Conservation (phyloP, 805 yeast species). For the Candida tibetensis region DNA sequence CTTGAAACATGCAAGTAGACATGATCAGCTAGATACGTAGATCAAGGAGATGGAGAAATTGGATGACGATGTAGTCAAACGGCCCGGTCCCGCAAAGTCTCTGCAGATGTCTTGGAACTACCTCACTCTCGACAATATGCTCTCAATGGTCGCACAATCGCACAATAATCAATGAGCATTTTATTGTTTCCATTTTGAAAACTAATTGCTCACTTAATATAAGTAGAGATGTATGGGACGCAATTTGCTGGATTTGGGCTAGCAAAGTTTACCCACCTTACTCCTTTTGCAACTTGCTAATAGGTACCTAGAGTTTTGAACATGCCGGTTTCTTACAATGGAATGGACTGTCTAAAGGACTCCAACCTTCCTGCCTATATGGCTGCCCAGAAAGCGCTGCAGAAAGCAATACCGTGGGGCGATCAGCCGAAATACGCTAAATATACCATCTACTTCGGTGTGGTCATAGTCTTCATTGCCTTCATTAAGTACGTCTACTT, state of each 20-base stretch:
- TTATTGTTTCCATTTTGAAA: neutral
- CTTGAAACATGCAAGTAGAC: too few relatives aligned
- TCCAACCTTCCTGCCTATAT: constrained; percentile 20
- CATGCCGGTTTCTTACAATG: constrained; percentile 25
- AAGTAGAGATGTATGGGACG: neutral
- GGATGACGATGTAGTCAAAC: too few relatives aligned
- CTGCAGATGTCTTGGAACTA: too few relatives aligned
- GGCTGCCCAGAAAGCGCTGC: constrained; percentile 22
- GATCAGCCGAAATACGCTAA: constrained; percentile 32
- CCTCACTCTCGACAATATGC: too few relatives aligned
- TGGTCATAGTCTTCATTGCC: constrained; percentile 33
- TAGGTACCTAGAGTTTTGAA: too few relatives aligned
- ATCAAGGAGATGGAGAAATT: too few relatives aligned
- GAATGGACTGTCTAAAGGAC: constrained; percentile 40
- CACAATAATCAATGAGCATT: neutral
- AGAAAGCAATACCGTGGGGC: constrained; percentile 27
- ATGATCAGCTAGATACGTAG: too few relatives aligned
- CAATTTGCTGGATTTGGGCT: neutral
- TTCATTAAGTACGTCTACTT: constrained; percentile 33
- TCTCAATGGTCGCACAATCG: too few relatives aligned
- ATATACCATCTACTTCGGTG: constrained; percentile 40
- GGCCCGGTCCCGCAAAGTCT: too few relatives aligned
- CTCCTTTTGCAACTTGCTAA: neutral
- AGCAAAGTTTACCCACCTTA: neutral
- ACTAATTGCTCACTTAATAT: neutral